Evolutionary conservation across 371 early-diverging fungal species (phyloP).

Genomic region (Chytridium lagenaria): DNA sequence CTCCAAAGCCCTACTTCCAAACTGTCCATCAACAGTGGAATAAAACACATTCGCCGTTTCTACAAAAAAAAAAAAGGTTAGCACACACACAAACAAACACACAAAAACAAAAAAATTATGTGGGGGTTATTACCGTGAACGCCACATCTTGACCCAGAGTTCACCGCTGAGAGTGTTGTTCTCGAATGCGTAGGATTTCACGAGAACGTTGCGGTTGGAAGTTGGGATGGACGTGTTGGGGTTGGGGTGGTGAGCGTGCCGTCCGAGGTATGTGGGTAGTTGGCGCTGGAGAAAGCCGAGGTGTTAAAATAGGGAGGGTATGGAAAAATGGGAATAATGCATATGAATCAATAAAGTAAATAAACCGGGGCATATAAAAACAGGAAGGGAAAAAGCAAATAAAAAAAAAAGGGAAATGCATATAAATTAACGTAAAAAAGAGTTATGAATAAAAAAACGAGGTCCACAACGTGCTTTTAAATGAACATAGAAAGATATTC

Average conservation of each 20-base stretch:
- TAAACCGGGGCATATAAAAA: no score
- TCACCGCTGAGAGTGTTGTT: not conserved
- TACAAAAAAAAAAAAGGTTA: no score
- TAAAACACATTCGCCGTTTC: not conserved
- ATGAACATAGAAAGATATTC: no score
- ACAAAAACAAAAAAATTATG: no score
- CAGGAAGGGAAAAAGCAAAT: no score
- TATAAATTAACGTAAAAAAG: no score
- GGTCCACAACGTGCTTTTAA: no score
- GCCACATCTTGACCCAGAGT: conserved; percentile 4
- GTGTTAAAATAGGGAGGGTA: not conserved
- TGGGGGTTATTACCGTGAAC: no score
- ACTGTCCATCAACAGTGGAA: not conserved
- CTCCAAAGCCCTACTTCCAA: not conserved
- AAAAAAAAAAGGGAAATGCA: not conserved
- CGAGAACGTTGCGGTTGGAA: not conserved
- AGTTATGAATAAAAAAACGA: no score
- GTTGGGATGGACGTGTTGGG: not conserved
- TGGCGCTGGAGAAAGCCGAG: not conserved
- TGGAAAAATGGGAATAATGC: not conserved
- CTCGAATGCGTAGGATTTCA: not conserved
- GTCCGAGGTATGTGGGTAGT: not conserved
- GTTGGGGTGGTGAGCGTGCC: not conserved
- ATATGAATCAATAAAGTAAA: no score
- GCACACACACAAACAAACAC: no score